Evolutionary conservation across 331 rosid species (phyloP), one percentile per base, ranked within the genome.

Genomic region (Dryas integrifolia): DNA sequence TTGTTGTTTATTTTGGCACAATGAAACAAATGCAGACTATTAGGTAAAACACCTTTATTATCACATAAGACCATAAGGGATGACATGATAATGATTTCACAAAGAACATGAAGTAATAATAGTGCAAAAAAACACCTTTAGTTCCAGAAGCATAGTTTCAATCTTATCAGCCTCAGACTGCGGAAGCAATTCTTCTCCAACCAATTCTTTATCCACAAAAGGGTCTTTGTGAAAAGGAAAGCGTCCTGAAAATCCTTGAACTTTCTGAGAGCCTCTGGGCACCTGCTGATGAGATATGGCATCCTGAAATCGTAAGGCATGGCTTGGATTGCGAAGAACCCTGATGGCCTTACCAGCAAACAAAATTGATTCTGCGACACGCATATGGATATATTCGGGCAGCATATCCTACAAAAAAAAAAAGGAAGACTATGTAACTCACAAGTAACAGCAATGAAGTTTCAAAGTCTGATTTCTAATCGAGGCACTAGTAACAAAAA

Each of bases 291-390:
- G 82, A 59, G 74, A 62, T 49, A 74, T 80, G 76, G 82, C 73
- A 81, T 83, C 92, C 76, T 81, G 88, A 74, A 82, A 86, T 78
- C 76, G 86, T 65, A 89, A 89, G 65, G 96, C 85, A 70, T 88
- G 86, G 79, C 92, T 92, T 74, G 96, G 96, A 78, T 88, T 95
- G 83, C 89, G 88, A 67, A 95, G 92, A 83, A 95, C 88, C 85
- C 97, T 84, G 70, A 89, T 85, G 56, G 98, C 98, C 79, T 95
- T 95, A 45, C 98, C 98, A 61, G 98, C 91, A 84, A 95, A 95
- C 58, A 94, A 88, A 84, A 91, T 76, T 71, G 97, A 91, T 77
- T 94, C 97, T n/a, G 97, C 97, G 59, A 89, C 93, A 52, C 87
- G 86, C 92, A 89, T 94, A 41, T 96, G 96, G 48, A 91, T 85